These are phyloP conservation scores for Suillus hirtellus DNA, from an alignment of 768 basidiomycete genomes.

Conservation along the genomic window DNA sequence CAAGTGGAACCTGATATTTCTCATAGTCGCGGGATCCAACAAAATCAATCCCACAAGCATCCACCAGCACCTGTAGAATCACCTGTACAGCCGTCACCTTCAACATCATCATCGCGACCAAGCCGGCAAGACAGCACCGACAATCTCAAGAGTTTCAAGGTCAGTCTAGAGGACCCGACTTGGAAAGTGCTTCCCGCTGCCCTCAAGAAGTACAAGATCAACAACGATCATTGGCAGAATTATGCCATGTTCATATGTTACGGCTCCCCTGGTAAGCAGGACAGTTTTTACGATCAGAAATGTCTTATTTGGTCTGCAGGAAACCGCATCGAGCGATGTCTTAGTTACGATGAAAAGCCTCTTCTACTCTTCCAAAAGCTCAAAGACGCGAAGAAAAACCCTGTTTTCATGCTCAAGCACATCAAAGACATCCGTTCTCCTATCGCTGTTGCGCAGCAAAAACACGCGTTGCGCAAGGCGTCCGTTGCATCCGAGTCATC, in stretches of 20 bases:
- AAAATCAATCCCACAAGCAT: constrained; percentile 34
- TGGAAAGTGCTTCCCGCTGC: constrained; percentile 99
- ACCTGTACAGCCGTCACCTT: constrained; percentile 24
- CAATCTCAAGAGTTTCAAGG: constrained; percentile 94
- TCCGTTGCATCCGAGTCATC: constrained; percentile 39
- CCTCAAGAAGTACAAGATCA: constrained; percentile 97
- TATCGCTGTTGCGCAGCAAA: constrained; percentile 94
- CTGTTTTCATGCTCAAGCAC: constrained; percentile 98
- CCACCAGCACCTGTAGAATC: constrained; percentile 33
- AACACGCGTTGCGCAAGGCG: constrained; percentile 87
- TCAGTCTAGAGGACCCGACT: constrained; percentile 95
- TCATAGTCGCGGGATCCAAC: constrained; percentile 34
- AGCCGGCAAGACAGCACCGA: constrained; percentile 64
- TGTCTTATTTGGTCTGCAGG: constrained; percentile 36
- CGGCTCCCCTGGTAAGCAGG: constrained; percentile 75
- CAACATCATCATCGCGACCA: constrained; percentile 31
- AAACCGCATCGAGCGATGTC: constrained; percentile 85
- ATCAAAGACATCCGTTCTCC: constrained; percentile 94
- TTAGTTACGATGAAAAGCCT: constrained; percentile 98
- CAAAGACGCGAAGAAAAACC: constrained; percentile 96
- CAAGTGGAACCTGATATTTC: constrained; percentile 69
- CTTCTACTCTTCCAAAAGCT: constrained; percentile 95
- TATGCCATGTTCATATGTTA: constrained; percentile 99
- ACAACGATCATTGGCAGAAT: constrained; percentile 97
- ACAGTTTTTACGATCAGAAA: not conserved